phyloP scores from a whole-genome alignment of 768 basidiomycete species.

The Russula griseocarnosa region DNA sequence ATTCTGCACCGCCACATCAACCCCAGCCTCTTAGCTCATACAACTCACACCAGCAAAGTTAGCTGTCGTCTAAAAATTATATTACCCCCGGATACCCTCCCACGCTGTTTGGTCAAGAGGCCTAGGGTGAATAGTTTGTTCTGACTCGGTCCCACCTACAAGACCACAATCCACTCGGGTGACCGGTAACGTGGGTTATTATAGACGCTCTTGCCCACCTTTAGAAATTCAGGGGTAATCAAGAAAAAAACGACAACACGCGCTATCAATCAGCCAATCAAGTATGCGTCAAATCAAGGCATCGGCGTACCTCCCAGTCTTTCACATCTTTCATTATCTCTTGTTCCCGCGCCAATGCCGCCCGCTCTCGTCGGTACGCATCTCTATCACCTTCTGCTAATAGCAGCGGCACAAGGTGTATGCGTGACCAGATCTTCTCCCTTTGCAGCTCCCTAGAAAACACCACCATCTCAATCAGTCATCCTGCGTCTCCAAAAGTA shows the following conservation, averaged over 20 bases:
- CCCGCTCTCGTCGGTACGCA: conserved; percentile 72
- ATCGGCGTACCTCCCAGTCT: conserved; percentile 81
- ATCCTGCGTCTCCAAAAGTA: conserved; percentile 16
- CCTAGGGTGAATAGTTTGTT: background rate
- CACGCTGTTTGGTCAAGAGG: background rate
- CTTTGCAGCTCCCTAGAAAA: conserved; percentile 78
- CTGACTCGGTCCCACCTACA: conserved; percentile 38
- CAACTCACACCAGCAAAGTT: background rate
- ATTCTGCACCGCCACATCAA: conserved; percentile 27
- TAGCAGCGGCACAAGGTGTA: conserved; percentile 87
- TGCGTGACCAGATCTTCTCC: conserved; percentile 93
- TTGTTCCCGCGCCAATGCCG: conserved; percentile 71
- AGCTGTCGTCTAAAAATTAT: background rate
- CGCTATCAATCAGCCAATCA: conserved; percentile 31
- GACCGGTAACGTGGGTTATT: conserved; percentile 68
- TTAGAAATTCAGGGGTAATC: conserved; percentile 29
- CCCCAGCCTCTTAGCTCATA: conserved; percentile 2
- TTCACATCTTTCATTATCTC: conserved; percentile 94
- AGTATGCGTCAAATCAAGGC: conserved; percentile 28
- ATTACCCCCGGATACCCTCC: no score
- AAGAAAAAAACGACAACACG: conserved; percentile 16
- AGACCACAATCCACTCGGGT: conserved; percentile 53
- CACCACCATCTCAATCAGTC: conserved; percentile 20
- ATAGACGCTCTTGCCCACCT: conserved; percentile 88
- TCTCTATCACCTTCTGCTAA: conserved; percentile 94